Conservation (phyloP, 164 flowering plant genomes). For the Aristolochia californica region DNA sequence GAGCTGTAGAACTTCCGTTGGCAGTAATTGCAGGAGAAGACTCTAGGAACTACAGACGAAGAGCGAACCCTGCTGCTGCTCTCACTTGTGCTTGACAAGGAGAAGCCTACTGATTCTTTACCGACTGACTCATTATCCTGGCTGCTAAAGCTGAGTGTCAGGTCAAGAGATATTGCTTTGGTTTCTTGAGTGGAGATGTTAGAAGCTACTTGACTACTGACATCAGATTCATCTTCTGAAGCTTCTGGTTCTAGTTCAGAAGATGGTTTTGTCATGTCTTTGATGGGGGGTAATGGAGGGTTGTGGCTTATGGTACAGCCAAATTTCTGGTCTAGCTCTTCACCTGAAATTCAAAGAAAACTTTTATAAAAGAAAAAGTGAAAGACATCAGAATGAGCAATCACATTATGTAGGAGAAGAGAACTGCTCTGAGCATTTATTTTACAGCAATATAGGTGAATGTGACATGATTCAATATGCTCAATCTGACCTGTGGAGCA, state of each 20-base stretch:
- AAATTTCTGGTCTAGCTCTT: constrained; percentile 5
- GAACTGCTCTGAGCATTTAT: background rate
- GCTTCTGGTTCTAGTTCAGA: constrained; percentile 23
- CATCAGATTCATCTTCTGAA: constrained; percentile 53
- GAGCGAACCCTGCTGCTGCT: constrained; percentile 20
- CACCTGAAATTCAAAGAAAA: constrained; percentile 9
- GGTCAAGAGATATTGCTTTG: constrained; percentile 38
- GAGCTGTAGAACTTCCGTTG: constrained; percentile 77
- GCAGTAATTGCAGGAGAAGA: constrained; percentile 84
- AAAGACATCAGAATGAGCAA: background rate
- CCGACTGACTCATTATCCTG: constrained; percentile 14
- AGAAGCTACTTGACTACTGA: constrained; percentile 49
- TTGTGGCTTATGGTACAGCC: background rate
- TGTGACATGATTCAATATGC: background rate
- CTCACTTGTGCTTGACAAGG: constrained; percentile 27
- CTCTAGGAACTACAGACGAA: constrained; percentile 29
- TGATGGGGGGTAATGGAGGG: background rate
- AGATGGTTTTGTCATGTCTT: constrained; percentile 29
- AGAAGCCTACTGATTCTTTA: constrained; percentile 12
- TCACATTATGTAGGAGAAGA: background rate
- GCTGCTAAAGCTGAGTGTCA: constrained; percentile 33
- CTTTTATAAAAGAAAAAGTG: background rate
- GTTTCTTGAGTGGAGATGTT: constrained; percentile 35
- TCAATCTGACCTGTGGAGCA: too few relatives aligned
- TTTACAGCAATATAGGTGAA: background rate